phyloP scores from a whole-genome alignment of 2,329 filamentous ascomycete genomes.

The Tolypocladium guangdongense region DNA sequence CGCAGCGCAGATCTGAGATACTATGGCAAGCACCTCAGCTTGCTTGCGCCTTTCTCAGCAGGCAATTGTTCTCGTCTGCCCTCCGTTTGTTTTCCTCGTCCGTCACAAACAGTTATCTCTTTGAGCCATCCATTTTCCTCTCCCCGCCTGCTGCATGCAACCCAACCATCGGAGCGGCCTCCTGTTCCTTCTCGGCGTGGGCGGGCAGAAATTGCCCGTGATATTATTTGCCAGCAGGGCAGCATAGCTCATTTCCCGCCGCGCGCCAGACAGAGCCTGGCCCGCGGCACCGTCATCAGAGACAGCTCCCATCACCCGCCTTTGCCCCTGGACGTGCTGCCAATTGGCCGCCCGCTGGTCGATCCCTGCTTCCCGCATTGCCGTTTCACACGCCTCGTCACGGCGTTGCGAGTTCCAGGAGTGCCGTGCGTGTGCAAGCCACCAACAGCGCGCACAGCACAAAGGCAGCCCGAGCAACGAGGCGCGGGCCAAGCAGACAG shows the following conservation, averaged over 20 bases:
- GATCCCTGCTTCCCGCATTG: slow-evolving; percentile 7
- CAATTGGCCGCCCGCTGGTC: neutral
- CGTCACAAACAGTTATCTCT: neutral
- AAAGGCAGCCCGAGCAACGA: neutral
- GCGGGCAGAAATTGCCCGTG: neutral
- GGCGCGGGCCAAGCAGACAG: neutral
- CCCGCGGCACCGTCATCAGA: neutral
- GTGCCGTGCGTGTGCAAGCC: neutral
- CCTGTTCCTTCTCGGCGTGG: neutral
- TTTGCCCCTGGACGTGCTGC: neutral
- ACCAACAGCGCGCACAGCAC: neutral
- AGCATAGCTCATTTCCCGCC: neutral
- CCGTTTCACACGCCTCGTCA: slow-evolving; percentile 6
- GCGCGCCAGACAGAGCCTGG: neutral
- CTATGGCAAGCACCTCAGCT: neutral
- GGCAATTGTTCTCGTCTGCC: neutral
- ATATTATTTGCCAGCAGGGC: neutral
- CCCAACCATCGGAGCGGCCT: neutral
- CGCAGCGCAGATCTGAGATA: neutral
- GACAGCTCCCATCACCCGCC: neutral
- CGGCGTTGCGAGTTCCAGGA: neutral
- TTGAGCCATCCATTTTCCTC: neutral
- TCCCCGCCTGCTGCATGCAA: neutral
- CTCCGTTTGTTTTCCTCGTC: neutral
- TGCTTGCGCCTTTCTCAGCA: neutral